phyloP scores from a whole-genome alignment of 2,329 filamentous ascomycete genomes.

The Fusarium chlamydosporum region DNA sequence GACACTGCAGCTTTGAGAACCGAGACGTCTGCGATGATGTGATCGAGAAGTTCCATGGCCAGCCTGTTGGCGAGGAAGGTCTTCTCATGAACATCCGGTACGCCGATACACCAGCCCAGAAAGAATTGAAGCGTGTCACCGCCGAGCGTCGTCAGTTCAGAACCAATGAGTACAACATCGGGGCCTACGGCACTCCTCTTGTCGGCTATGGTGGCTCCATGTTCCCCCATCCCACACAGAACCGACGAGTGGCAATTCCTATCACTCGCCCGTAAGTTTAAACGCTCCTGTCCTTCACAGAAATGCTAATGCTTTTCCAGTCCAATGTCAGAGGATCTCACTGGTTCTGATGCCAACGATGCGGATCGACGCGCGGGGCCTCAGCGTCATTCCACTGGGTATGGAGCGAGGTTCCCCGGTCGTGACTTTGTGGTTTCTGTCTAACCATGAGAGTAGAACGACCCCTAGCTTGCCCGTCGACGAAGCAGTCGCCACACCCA shows the following conservation, averaged over 20 bases:
- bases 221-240: slow-evolving; percentile 57
- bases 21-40: slow-evolving; percentile 93
- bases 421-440: slow-evolving; percentile 47
- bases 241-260: slow-evolving; percentile 52
- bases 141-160: slow-evolving; percentile 96
- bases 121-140: slow-evolving; percentile 95
- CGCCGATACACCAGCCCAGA: slow-evolving; percentile 96
- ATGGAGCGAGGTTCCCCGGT: slow-evolving; percentile 49
- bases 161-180: slow-evolving; percentile 92
- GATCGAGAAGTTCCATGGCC: slow-evolving; percentile 87
- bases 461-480: slow-evolving; percentile 59
- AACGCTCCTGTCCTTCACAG: background rate
- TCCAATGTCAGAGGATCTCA: slow-evolving; percentile 2
- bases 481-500: slow-evolving; percentile 57
- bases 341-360: slow-evolving; percentile 35
- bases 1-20: slow-evolving; percentile 79
- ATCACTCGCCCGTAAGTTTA: slow-evolving; percentile 52
- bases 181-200: slow-evolving; percentile 74
- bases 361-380: slow-evolving; percentile 51
- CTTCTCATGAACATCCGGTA: slow-evolving; percentile 94
- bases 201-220: slow-evolving; percentile 66
- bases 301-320: slow-evolving; percentile 32
- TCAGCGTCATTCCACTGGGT: slow-evolving; percentile 56
- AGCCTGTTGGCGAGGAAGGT: slow-evolving; percentile 80
- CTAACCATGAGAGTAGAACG: slow-evolving; percentile 57